These are phyloP conservation scores for Talaromyces stipitatus DNA, from an alignment of 495 filamentous ascomycete species.

Conservation along the genomic window DNA sequence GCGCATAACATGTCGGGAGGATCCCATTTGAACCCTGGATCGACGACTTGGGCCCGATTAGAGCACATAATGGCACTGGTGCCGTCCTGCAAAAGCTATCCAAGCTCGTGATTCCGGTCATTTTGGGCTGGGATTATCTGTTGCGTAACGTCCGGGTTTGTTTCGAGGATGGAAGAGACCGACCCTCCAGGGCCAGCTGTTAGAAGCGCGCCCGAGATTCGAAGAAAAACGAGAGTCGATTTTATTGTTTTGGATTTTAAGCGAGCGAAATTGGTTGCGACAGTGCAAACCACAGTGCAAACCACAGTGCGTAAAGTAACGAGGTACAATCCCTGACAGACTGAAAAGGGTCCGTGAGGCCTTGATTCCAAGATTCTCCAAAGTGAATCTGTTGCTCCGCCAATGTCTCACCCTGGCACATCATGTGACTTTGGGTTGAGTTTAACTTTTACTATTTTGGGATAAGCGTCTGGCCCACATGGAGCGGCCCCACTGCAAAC, in stretches of 20 bases:
- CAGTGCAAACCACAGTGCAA: background rate
- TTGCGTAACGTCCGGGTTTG: background rate
- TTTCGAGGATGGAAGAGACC: background rate
- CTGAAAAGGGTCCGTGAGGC: background rate
- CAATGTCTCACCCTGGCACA: background rate
- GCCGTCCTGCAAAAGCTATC: constrained; percentile 76
- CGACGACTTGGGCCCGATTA: constrained; percentile 60
- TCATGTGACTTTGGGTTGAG: background rate
- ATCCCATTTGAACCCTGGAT: constrained; percentile 69
- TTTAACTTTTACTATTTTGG: constrained; percentile 3
- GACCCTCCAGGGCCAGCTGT: background rate
- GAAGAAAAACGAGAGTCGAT: constrained; percentile 1
- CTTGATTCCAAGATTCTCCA: background rate
- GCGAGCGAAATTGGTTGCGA: background rate
- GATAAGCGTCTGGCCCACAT: background rate
- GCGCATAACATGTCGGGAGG: constrained; percentile 84
- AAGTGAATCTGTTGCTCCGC: background rate
- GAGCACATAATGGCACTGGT: constrained; percentile 77
- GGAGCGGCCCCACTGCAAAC: background rate
- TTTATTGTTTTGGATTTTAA: background rate
- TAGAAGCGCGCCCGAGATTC: background rate
- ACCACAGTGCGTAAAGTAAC: background rate
- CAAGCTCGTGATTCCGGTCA: constrained; percentile 90
- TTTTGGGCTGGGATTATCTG: constrained; percentile 4
- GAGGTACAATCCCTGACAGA: background rate